Evolutionary conservation across 768 basidiomycete species (phyloP).

Genomic region (Lentinula lateritia): DNA sequence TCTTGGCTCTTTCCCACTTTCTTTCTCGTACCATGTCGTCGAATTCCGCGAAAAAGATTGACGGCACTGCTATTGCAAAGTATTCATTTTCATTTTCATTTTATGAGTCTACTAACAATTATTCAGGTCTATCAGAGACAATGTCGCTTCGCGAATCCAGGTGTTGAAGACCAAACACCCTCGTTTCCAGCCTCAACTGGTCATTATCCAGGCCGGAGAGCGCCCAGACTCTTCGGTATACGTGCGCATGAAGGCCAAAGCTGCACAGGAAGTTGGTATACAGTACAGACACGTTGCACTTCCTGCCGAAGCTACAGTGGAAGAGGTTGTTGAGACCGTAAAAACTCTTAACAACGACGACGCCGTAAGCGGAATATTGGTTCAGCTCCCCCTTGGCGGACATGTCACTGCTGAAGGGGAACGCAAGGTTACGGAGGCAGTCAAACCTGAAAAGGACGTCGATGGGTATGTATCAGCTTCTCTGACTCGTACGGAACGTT

Average conservation of each 20-base stretch:
- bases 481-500: not conserved
- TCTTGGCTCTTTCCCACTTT: not conserved
- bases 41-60: constrained; percentile 53
- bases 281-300: constrained; percentile 75
- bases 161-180: constrained; percentile 62
- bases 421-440: constrained; percentile 88
- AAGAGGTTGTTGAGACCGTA: constrained; percentile 73
- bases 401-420: constrained; percentile 81
- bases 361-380: constrained; percentile 80
- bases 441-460: constrained; percentile 92
- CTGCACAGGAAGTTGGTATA: constrained; percentile 91
- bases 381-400: constrained; percentile 89
- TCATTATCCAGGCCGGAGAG: constrained; percentile 90
- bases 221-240: constrained; percentile 89
- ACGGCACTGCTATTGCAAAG: constrained; percentile 85
- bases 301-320: constrained; percentile 62
- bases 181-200: constrained; percentile 87
- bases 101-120: constrained; percentile 4
- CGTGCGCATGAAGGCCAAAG: constrained; percentile 97
- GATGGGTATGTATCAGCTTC: constrained; percentile 64
- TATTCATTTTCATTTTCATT: constrained; percentile 26
- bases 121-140: constrained; percentile 71
- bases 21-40: constrained; percentile 26
- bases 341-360: constrained; percentile 81
- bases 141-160: constrained; percentile 67